Evolutionary conservation across 371 early-diverging fungal species (phyloP), one percentile per base, ranked within the genome.

Genomic region (Rhizopus arrhizus): DNA sequence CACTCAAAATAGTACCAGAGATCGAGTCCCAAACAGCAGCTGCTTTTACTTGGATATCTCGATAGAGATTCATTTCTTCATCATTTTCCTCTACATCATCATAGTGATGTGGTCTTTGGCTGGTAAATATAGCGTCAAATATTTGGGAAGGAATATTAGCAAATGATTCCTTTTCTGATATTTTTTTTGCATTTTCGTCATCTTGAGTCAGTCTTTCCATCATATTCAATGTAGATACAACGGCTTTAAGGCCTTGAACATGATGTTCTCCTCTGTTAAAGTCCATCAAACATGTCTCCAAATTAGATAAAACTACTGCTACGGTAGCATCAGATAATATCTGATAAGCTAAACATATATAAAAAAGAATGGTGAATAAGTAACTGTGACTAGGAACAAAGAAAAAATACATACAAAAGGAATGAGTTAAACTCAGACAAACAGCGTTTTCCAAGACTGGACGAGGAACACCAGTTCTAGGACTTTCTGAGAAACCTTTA

Each of bases 41-140:
- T 0, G 74, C 56, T 7, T 48, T 48, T 29, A 15, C 10, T 48
- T 48, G 48, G 12, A 22, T 29, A 29, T 28, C 43, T 3, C 40
- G 50, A 33, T 55, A 33, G 2, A 59, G 53, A 4, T 57, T 34
- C 4, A 56, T 34, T 22, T 56, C 56, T 29, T 62, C 62, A 6
- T 56, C 34, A 11, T 61, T 49, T 15, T 63, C 63, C 2, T 56
- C 56, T 7, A 45, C 51, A 2, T 63, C 58, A 5, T 63, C 63
- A 31, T 57, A 42, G 28, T 64, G 58, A n/a, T 29, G 40, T 5
- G 31, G 53, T 29, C 47, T 54, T 54, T 64, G 53, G 6, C 54
- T 40, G 12, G 59, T 63, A 57, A 67, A 73, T 55, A 71, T 69
- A 2, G 60, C 60, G 33, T 73, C 77, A 59, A 77, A 77, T 6